A percentile compares a stretch with the other conserved stretches of the same genome.
Conservation (phyloP, 495 filamentous ascomycete species). For the Tuber aestivum region DNA sequence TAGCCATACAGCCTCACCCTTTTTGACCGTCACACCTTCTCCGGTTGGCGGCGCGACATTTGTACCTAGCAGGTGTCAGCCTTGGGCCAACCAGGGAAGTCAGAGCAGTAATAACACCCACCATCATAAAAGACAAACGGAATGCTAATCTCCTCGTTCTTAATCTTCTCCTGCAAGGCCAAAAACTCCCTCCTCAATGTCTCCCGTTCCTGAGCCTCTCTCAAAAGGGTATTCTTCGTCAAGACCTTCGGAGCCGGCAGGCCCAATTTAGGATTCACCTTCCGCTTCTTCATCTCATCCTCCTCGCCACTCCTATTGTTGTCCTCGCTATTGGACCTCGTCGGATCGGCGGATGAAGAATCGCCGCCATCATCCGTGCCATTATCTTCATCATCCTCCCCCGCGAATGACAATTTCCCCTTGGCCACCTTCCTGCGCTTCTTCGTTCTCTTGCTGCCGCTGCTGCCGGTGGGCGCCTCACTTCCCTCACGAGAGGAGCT, state of each 20-base stretch:
- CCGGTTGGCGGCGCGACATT: too few species aligned
- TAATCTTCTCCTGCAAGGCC: too few species aligned
- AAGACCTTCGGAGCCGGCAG: slow-evolving; percentile 68
- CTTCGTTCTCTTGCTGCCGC: slow-evolving; percentile 59
- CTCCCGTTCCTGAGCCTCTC: too few species aligned
- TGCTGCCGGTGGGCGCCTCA: slow-evolving; percentile 44
- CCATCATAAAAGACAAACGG: too few species aligned
- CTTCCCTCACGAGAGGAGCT: slow-evolving; percentile 43
- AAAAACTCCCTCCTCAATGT: too few species aligned
- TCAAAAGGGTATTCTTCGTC: slow-evolving; percentile 76
- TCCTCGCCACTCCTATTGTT: slow-evolving; percentile 15
- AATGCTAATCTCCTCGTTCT: too few species aligned
- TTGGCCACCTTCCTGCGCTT: slow-evolving; percentile 51
- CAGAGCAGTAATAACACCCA: too few species aligned
- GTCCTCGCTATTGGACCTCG: slow-evolving; percentile 6
- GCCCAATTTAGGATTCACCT: slow-evolving; percentile 45
- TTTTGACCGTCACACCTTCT: too few species aligned
- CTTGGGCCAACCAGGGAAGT: too few species aligned
- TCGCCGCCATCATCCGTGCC: slow-evolving; percentile 30
- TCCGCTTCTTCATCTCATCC: slow-evolving; percentile 43
- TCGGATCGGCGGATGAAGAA: slow-evolving; percentile 12
- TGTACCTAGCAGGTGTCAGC: too few species aligned
- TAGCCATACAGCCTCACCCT: too few species aligned
- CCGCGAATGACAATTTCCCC: slow-evolving; percentile 63
- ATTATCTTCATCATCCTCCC: slow-evolving; percentile 55